Evolutionary conservation across 805 yeast species (phyloP), one percentile per base, ranked within the genome.

Genomic region (Wickerhamomyces queroliae): DNA sequence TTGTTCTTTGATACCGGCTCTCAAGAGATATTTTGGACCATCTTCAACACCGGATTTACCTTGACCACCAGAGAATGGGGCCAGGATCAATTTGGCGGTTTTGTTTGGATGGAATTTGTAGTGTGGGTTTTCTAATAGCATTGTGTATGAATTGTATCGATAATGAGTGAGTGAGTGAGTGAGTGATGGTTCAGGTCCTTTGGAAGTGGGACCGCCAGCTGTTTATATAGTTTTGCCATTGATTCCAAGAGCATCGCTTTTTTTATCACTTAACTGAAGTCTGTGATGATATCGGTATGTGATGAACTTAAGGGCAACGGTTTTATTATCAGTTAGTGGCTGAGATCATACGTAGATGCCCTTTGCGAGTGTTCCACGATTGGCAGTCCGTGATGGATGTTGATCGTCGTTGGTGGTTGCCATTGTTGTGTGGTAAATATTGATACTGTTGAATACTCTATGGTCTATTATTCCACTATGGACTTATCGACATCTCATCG

Each of bases 11-110:
- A 91, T 68, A 4, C 96, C 96, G 39, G 77, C 74, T 45, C 82
- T 73, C 35, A 89, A 61, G 48, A 91, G 67, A 61, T 77, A 83
- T 43, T 79, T 74, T n/a, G 99, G 98, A 26, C 97, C 99, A 37
- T 78, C 73, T 56, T 91, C 99, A 29, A 91, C 97, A 47, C 99
- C 99, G 19, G 80, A 74, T 56, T 87, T 86, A 30, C 88, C 90
- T 62, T 91, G 99, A 45, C 99, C 99, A 19, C 97, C 98, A 27
- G 89, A 78, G 63, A 91, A 93, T 38, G 98, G 98, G 1, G 96
- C 97, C 16, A 81, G 70, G 44, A 93, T 76, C 39, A 91, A 67
- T n/a, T 88, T 74, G 27, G 80, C 75, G 38, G 74, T 67, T 52
- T 70, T 77, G 36, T 67, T 56, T 36, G 75, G 69, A 53, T 73